A percentile compares a stretch with the other conserved stretches of the same genome.
Conservation (phyloP, 345 rosid genomes). For the Eutrema yunnanense region DNA sequence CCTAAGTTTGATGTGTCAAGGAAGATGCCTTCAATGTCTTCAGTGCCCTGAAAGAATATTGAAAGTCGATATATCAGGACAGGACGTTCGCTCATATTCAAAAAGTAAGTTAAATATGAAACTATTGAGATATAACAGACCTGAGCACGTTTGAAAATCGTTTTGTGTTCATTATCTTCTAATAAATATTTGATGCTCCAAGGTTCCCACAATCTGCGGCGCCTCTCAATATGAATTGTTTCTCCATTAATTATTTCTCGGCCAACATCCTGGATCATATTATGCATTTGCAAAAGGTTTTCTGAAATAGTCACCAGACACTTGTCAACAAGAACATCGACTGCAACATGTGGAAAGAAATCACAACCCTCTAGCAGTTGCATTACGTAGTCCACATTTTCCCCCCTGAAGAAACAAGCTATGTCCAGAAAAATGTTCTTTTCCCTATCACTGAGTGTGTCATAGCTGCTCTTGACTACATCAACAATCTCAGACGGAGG, state of each 20-base stretch:
- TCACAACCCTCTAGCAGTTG: constrained; percentile 14
- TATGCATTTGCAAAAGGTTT: constrained; percentile 1
- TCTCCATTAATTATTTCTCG: not conserved
- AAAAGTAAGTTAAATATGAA: no score
- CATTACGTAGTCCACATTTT: not conserved
- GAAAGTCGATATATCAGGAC: no score
- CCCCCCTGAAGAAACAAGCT: not conserved
- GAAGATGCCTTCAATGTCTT: no score
- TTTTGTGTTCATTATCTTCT: no score
- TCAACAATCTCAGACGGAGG: not conserved
- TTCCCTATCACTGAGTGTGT: not conserved
- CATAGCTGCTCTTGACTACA: constrained; percentile 7
- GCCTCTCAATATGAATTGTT: not conserved
- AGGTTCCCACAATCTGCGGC: not conserved
- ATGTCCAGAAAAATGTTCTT: constrained; percentile 4
- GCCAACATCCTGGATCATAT: constrained; percentile 10
- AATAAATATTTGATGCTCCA: no score
- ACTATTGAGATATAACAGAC: no score
- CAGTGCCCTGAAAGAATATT: no score
- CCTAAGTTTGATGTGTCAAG: no score
- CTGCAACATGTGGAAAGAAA: constrained; percentile 7
- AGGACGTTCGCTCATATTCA: no score
- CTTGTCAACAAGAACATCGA: constrained; percentile 21
- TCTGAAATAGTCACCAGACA: constrained; percentile 4
- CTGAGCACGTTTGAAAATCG: not conserved